Evolutionary conservation across 2,329 filamentous ascomycete genomes (phyloP), one percentile per base, ranked within the genome.

Genomic region (Ascocoryne sarcoides): DNA sequence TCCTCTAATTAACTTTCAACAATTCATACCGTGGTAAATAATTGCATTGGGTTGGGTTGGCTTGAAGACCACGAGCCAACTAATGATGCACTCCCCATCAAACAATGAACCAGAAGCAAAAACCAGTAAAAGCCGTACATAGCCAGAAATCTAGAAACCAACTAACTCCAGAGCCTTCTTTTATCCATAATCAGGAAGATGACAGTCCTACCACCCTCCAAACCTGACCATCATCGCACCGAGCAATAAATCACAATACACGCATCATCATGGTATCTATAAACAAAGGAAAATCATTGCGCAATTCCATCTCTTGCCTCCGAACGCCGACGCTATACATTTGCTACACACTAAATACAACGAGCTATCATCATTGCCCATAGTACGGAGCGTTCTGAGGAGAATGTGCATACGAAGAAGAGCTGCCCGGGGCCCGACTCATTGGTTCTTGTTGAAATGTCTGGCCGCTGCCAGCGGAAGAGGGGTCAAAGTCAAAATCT

Each of bases 211-310:
- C n/a, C n/a, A n/a, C n/a, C n/a, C n/a, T n/a, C n/a, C n/a, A n/a
- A n/a, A n/a, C n/a, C n/a, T n/a, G n/a, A n/a, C n/a, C n/a, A n/a
- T n/a, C n/a, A n/a, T n/a, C n/a, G n/a, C n/a, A n/a, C n/a, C n/a
- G n/a, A n/a, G n/a, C n/a, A n/a, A n/a, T n/a, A 41, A 35, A 30
- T 32, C 32, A 39, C 20, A 33, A 36, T 35, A 36, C 23, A 49
- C 36, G 39, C 44, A 39, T 36, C 32, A 26, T 46, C 45, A 37
- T 56, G 54, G 52, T 56, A 56, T 56, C 51, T 52, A 50, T 46
- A 32, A 31, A 39, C 46, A 21, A 45, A 31, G 40, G 32, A 32
- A 36, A 48, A 45, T 32, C 33, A 43, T 42, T 21, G 40, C 32
- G n/a, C 19, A 20, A 12, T 8, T 35, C 15, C 7, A n/a, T 4